Conservation (phyloP, 225 moss, liverwort and hornwort species). For the Bryoerythrophyllum caledonicum region DNA sequence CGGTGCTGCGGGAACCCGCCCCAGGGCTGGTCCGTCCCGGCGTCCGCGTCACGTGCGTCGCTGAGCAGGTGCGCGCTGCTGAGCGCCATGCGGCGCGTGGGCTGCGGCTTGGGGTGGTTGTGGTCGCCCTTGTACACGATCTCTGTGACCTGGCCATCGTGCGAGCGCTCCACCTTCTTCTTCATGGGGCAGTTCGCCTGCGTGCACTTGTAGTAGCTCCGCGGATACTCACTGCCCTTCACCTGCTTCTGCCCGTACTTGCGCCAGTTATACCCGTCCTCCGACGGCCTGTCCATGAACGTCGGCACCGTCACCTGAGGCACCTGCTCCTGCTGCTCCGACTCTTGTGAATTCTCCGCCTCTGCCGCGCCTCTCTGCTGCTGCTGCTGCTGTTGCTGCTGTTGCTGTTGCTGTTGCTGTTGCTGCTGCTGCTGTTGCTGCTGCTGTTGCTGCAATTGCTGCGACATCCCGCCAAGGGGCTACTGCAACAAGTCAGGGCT, state of each 20-base stretch:
- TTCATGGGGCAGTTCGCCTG: constrained; percentile 83
- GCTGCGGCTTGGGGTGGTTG: constrained; percentile 83
- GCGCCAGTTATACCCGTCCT: constrained; percentile 94
- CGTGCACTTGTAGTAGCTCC: constrained; percentile 95
- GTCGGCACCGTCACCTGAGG: constrained; percentile 41
- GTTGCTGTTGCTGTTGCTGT: constrained; percentile 27
- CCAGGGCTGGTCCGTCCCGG: too few relatives aligned
- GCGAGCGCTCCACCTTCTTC: constrained; percentile 93
- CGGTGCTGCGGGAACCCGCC: too few relatives aligned
- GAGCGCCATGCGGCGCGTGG: constrained; percentile 72
- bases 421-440: constrained; percentile 39
- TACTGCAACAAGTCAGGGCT: constrained; percentile 30
- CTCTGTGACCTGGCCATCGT: constrained; percentile 89
- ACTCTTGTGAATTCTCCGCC: constrained; percentile 51
- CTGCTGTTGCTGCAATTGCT: constrained; percentile 25
- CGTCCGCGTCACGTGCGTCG: too few relatives aligned
- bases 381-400: constrained; percentile 31
- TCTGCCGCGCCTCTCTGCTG: constrained; percentile 36
- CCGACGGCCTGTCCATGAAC: constrained; percentile 70
- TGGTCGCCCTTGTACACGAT: constrained; percentile 94
- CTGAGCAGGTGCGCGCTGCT: constrained; percentile 66
- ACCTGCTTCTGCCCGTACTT: constrained; percentile 97
- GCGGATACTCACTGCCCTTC: constrained; percentile 86
- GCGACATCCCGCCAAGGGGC: constrained; percentile 41
- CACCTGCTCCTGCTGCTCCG: constrained; percentile 46